Evolutionary conservation across 352 stramenopile species (phyloP), one percentile per base, ranked within the genome.

Genomic region (Hyaloperonospora arabidopsidis): DNA sequence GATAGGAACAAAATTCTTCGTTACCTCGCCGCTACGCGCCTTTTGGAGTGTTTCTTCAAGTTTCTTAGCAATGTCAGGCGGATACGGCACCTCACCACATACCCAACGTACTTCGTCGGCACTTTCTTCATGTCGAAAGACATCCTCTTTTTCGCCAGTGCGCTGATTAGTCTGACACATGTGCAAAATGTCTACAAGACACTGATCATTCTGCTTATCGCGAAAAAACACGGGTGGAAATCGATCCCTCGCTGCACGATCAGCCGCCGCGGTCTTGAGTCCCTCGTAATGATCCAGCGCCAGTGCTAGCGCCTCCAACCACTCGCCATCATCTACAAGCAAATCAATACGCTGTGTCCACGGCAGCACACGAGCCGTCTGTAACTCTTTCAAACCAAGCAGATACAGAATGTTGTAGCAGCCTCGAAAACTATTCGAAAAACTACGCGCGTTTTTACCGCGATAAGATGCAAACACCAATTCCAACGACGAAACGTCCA

Each of bases 201-300:
- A 92, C 58, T 94, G 81, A 51, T 95, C 87, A 53, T 96, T 93
- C 51, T 95, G 73, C 61, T 79, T 81, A 52, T 93, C 79, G 21
- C 81, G 80, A 64, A 93, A 93, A n/a, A 93, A 93, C 5, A 93
- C 84, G 1, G 84, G 84, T 14, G 84, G 84, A 63, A 93, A 93
- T 1, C 84, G 77, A 51, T 93, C 84, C 21, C 84, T 80, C 18
- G 84, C 81, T n/a, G 84, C 84, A 39, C 84, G 76, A 47, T 90
- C 82, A 2, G 79, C 74, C 0, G 84, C 84, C 1, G 82, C 82
- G 14, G 88, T 73, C 49, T 93, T 92, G 2, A 96, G 59, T 25
- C 86, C 91, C 76, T 98, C 92, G 40, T 96, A 98, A 57, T 98
- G 88, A 65, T 98, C 93, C 29, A 98, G 71, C 6, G 93, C 90